Conservation (phyloP, 2,329 filamentous ascomycete species). For the Phaeosphaeria sp. region DNA sequence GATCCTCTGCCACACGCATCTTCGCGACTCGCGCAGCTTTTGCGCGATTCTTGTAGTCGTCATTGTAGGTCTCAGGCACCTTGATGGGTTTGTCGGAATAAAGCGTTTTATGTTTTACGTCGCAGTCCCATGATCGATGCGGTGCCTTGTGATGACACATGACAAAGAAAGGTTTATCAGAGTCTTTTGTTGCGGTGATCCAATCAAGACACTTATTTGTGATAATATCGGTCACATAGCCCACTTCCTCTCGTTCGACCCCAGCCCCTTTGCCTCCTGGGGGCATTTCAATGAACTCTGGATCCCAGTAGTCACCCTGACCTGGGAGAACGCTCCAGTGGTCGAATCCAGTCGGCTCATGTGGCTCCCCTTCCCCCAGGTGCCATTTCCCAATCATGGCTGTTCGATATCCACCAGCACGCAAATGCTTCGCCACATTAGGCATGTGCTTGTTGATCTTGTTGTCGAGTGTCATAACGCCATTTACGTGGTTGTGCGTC, state of each 20-base stretch:
- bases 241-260: no score
- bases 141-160: slow-evolving; percentile 66
- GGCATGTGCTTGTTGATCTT: slow-evolving; percentile 59
- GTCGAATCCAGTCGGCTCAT: slow-evolving; percentile 54
- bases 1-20: slow-evolving; percentile 59
- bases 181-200: slow-evolving; percentile 27
- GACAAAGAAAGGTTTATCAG: slow-evolving; percentile 59
- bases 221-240: slow-evolving; percentile 62
- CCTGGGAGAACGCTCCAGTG: slow-evolving; percentile 60
- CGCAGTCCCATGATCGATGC: slow-evolving; percentile 60
- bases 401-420: slow-evolving; percentile 56
- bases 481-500: slow-evolving; percentile 62
- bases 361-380: slow-evolving; percentile 55
- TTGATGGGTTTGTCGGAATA: slow-evolving; percentile 56
- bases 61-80: slow-evolving; percentile 60
- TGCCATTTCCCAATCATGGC: slow-evolving; percentile 64
- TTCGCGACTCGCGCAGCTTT: slow-evolving; percentile 58
- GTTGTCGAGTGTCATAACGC: slow-evolving; percentile 57
- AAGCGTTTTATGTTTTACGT: slow-evolving; percentile 56
- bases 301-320: slow-evolving; percentile 61
- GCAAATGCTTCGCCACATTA: slow-evolving; percentile 60
- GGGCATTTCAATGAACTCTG: slow-evolving; percentile 53
- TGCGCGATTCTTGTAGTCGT: slow-evolving; percentile 63
- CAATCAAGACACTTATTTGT: slow-evolving; percentile 55
- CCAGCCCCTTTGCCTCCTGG: no score